Conservation (phyloP, 2,329 filamentous ascomycete species). For the Fusarium sp. region DNA sequence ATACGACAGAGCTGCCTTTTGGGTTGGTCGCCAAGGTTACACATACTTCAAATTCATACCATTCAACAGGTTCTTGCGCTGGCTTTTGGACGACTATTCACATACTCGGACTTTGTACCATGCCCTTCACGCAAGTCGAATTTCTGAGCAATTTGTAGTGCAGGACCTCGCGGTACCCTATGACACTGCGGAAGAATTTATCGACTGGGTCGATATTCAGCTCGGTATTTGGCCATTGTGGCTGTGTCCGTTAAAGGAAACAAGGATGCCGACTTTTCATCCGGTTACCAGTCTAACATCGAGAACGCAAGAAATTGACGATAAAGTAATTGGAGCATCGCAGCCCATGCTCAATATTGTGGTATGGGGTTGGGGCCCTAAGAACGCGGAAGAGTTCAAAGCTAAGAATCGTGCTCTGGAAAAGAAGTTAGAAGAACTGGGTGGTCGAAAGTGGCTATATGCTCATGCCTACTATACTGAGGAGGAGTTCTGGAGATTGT, state of each 20-base stretch:
- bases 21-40: slow-evolving; percentile 71
- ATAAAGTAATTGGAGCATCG: neutral
- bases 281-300: neutral
- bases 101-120: slow-evolving; percentile 73
- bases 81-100: slow-evolving; percentile 69
- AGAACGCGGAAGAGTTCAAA: slow-evolving; percentile 65
- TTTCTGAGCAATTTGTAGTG: slow-evolving; percentile 68
- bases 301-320: fast-evolving
- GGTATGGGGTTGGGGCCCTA: slow-evolving; percentile 79
- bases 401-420: slow-evolving; percentile 75
- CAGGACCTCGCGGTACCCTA: slow-evolving; percentile 73
- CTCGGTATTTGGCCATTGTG: slow-evolving; percentile 49
- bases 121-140: slow-evolving; percentile 69
- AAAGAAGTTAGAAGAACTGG: slow-evolving; percentile 69
- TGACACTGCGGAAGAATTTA: slow-evolving; percentile 53
- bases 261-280: slow-evolving; percentile 43
- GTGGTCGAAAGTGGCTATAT: slow-evolving; percentile 85
- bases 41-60: slow-evolving; percentile 61
- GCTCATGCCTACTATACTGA: slow-evolving; percentile 82
- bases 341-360: slow-evolving; percentile 67
- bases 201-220: slow-evolving; percentile 47
- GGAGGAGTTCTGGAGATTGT: slow-evolving; percentile 72
- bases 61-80: slow-evolving; percentile 70
- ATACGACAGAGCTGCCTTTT: slow-evolving; percentile 75
- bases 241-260: slow-evolving; percentile 45